Conservation (phyloP, 2,329 filamentous ascomycete genomes). For the Alternaria viburni region DNA sequence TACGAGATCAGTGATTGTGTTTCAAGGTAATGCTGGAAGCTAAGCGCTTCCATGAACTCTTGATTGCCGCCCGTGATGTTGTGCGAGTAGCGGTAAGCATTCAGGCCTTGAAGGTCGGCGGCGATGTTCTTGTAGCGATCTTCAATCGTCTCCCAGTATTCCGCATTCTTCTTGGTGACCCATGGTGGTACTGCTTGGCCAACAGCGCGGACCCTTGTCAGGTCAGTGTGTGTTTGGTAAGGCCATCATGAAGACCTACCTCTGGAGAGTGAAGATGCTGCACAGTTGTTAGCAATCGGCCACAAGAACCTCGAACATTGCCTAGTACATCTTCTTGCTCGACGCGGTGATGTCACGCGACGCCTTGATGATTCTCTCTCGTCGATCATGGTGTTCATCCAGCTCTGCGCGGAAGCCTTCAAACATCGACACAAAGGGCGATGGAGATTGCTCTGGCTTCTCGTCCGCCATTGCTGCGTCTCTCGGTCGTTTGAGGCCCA, state of each 20-base stretch:
- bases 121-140: constrained; percentile 71
- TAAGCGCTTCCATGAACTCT: constrained; percentile 91
- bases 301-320: background rate
- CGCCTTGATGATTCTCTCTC: constrained; percentile 87
- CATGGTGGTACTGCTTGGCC: constrained; percentile 68
- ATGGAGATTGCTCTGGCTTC: constrained; percentile 41
- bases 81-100: constrained; percentile 80
- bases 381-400: constrained; percentile 91
- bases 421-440: constrained; percentile 73
- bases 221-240: constrained; percentile 7
- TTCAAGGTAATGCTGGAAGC: constrained; percentile 86
- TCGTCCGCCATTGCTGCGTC: constrained; percentile 45
- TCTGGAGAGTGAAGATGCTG: constrained; percentile 84
- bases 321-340: constrained; percentile 90
- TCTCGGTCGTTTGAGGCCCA: constrained; percentile 42
- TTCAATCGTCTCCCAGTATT: constrained; percentile 73
- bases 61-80: constrained; percentile 83
- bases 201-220: constrained; percentile 65
- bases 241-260: constrained; percentile 54
- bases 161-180: constrained; percentile 72
- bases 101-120: constrained; percentile 76
- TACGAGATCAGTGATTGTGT: constrained; percentile 76
- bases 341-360: constrained; percentile 90
- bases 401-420: constrained; percentile 84
- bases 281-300: constrained; percentile 16